phyloP scores from a whole-genome alignment of 2,329 filamentous ascomycete genomes.

The Ophiosphaerella korrae region DNA sequence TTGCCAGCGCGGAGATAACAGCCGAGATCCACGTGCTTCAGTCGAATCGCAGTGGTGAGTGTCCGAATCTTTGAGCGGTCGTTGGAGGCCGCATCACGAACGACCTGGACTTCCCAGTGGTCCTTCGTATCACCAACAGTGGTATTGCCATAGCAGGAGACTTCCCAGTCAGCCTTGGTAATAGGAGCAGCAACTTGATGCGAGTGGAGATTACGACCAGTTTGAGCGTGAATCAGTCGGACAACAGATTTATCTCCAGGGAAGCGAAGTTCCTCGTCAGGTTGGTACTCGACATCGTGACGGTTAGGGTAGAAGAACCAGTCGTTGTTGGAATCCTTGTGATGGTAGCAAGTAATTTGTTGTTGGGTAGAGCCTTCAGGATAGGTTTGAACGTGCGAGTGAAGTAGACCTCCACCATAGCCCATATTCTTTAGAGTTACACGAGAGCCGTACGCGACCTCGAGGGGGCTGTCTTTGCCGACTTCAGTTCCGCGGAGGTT shows the following conservation, averaged over 20 bases:
- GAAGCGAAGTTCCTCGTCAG: slow-evolving; percentile 71
- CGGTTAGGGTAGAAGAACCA: slow-evolving; percentile 99
- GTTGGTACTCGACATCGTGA: slow-evolving; percentile 71
- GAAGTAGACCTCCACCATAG: slow-evolving; percentile 92
- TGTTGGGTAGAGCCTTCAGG: slow-evolving; percentile 93
- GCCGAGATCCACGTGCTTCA: slow-evolving; percentile 79
- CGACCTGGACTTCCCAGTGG: slow-evolving; percentile 92
- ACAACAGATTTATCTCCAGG: slow-evolving; percentile 78
- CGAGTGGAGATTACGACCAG: slow-evolving; percentile 95
- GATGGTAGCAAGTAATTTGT: slow-evolving; percentile 98
- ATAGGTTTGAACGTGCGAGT: slow-evolving; percentile 95
- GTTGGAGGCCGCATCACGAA: slow-evolving; percentile 84
- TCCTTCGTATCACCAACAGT: slow-evolving; percentile 97
- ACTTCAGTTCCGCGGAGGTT: slow-evolving; percentile 94
- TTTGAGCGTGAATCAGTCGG: slow-evolving; percentile 91
- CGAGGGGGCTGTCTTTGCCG: slow-evolving; percentile 90
- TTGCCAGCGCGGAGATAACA: slow-evolving; percentile 97
- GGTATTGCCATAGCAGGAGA: slow-evolving; percentile 93
- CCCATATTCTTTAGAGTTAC: slow-evolving; percentile 99
- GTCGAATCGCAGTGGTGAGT: slow-evolving; percentile 88
- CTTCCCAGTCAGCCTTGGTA: slow-evolving; percentile 87
- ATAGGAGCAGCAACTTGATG: slow-evolving; percentile 88
- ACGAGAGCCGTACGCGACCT: slow-evolving; percentile 86
- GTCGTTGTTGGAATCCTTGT: slow-evolving; percentile 99
- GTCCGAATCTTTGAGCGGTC: slow-evolving; percentile 87